Percentiles rank a stretch among this genome's conserved stretches.
These are phyloP conservation scores for Colletotrichum noveboracense DNA, from an alignment of 2,329 filamentous ascomycete species.

Conservation along the genomic window DNA sequence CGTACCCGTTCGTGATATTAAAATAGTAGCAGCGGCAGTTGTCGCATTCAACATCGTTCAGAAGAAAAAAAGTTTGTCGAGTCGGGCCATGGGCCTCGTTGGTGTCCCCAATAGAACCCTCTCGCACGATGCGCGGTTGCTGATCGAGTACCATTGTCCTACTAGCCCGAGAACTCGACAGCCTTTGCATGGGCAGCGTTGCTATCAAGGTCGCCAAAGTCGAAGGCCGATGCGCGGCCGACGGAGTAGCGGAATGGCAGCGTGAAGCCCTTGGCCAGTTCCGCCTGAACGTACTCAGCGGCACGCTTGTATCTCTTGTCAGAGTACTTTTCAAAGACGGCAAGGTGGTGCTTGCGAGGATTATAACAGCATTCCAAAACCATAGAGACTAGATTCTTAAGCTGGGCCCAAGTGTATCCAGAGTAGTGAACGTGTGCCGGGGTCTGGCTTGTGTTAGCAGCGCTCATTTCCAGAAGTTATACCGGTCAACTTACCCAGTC, in stretches of 20 bases:
- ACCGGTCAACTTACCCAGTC: constrained; percentile 78
- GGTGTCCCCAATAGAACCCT: neutral
- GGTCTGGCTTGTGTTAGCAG: constrained; percentile 61
- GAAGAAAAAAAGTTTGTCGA: constrained; percentile 1
- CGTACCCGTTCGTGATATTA: neutral
- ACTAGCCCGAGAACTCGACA: constrained; percentile 21
- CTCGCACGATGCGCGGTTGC: neutral
- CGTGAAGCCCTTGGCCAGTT: constrained; percentile 67
- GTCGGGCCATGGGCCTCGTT: neutral
- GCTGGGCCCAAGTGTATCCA: constrained; percentile 86
- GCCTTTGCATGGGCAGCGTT: constrained; percentile 11
- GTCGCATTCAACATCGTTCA: neutral
- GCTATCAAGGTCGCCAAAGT: constrained; percentile 13
- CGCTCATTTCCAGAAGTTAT: neutral
- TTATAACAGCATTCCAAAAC: constrained; percentile 88
- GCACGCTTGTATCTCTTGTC: constrained; percentile 88
- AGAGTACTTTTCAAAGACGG: constrained; percentile 91
- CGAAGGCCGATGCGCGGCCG: constrained; percentile 24
- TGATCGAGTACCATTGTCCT: constrained; percentile 14
- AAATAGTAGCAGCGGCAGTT: neutral
- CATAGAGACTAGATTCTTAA: constrained; percentile 77
- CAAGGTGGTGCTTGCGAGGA: constrained; percentile 80
- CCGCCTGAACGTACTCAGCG: constrained; percentile 78
- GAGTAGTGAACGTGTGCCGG: constrained; percentile 89
- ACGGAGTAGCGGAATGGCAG: constrained; percentile 52